Evolutionary conservation across 1,284 basidiomycete species (phyloP), one percentile per base, ranked within the genome.

Genomic region (Cutaneotrichosporon cyanovorans): DNA sequence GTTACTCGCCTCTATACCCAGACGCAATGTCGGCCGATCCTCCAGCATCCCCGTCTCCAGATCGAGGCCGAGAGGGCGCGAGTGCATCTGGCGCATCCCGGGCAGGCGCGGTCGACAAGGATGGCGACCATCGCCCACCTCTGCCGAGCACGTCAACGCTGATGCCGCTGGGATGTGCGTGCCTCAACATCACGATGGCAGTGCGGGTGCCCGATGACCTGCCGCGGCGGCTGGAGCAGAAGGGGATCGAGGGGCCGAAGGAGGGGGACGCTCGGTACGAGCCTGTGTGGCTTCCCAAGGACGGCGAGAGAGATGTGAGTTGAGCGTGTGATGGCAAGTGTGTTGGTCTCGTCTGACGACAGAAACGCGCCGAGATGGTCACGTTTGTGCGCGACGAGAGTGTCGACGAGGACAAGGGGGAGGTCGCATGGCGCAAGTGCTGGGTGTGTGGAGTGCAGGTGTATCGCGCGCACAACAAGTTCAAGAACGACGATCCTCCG

Each of bases 401-500:
- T 6, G 32, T 10, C 7, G 14, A 34, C 14, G 25, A 7, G 12
- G 25, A 12, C 25, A 28, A 7, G 8, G 12, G 12, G 8, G 25
- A 28, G 8, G 25, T 28, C 25, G 5, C 7, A 8, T 66, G 63
- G 63, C 51, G 67, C 25, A 62, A 56, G 36, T 69, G 67, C 47
- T 63, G 60, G 59, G 39, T 65, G 2, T 69, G 67, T 46, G 51
- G 50, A 2, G 53, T 54, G 5, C 57, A 50, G 14, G 39, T 55
- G 19, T 68, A 67, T 40, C 35, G 49, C 32, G 46, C 48, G 9
- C 37, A 37, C 10, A 50, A 57, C 12, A 53, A 53, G 41, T 11
- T 16, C 21, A 42, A 35, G 16, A 33, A 37, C 3, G 58, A 59
- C 41, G 37, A 35, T 3, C 52, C 60, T 1, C 55, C 55, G 3